These are phyloP conservation scores for Globisporangium uncinulatum DNA, from an alignment of 352 stramenopile genomes.

Conservation along the genomic window DNA sequence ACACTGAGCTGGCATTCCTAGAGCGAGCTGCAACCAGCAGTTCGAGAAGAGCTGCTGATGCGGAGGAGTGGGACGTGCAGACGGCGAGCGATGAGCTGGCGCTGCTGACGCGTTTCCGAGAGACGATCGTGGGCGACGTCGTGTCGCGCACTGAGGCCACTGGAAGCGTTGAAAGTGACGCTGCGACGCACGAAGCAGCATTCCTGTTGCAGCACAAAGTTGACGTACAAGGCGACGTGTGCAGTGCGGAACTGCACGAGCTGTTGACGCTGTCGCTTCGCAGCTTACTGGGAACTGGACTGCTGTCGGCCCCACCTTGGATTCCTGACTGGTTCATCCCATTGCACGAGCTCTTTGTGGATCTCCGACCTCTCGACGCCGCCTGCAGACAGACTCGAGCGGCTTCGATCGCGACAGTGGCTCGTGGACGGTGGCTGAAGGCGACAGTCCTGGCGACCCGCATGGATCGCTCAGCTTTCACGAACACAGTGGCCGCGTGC, in stretches of 20 bases:
- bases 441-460: conserved; percentile 19
- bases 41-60: neutral
- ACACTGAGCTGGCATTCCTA: conserved; percentile 1
- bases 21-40: neutral
- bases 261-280: neutral
- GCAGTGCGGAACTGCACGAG: neutral
- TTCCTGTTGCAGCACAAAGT: conserved; percentile 2
- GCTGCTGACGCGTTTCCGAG: neutral
- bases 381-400: neutral
- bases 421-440: conserved; percentile 24
- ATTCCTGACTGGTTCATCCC: conserved; percentile 57
- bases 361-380: neutral
- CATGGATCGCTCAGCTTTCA: neutral
- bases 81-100: neutral
- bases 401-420: conserved; percentile 18
- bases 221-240: conserved; percentile 1
- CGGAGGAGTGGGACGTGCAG: neutral
- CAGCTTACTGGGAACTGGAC: neutral
- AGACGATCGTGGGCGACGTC: neutral
- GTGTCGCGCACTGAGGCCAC: neutral
- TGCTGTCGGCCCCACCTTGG: neutral
- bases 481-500: neutral
- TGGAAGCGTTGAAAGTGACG: neutral
- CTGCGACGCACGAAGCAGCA: neutral
- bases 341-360: conserved; percentile 75